Percentiles rank a stretch among this genome's conserved stretches.
phyloP scores from a whole-genome alignment of 2,329 filamentous ascomycete species.

The Venturia pyrina region DNA sequence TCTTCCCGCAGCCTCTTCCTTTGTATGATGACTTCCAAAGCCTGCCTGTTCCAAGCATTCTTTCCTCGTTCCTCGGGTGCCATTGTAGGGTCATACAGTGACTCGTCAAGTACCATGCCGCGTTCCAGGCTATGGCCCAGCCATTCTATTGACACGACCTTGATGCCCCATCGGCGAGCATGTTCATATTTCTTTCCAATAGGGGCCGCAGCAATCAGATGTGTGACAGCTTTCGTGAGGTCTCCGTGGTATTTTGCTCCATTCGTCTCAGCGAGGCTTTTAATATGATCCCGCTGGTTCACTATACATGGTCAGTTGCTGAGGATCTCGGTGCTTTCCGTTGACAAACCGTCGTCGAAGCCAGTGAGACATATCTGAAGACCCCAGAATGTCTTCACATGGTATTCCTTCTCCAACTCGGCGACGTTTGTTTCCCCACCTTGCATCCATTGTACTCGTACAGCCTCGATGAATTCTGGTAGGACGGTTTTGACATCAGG shows the following conservation, averaged over 20 bases:
- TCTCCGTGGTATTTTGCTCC: slow-evolving; percentile 84
- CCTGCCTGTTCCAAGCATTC: slow-evolving; percentile 20
- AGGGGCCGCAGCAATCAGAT: slow-evolving; percentile 70
- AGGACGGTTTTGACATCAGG: slow-evolving; percentile 77
- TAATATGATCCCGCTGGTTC: slow-evolving; percentile 55
- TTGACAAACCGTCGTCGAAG: slow-evolving; percentile 44
- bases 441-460: slow-evolving; percentile 69
- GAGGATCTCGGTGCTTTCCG: slow-evolving; percentile 28
- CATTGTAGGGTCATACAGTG: slow-evolving; percentile 61
- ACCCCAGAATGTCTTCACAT: slow-evolving; percentile 52
- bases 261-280: slow-evolving; percentile 55
- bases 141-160: slow-evolving; percentile 76
- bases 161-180: slow-evolving; percentile 72
- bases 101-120: slow-evolving; percentile 84
- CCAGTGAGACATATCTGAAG: slow-evolving; percentile 60
- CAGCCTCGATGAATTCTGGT: slow-evolving; percentile 73
- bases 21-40: background rate
- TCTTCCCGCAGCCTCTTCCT: slow-evolving; percentile 17
- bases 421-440: slow-evolving; percentile 66
- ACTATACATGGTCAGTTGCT: background rate
- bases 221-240: slow-evolving; percentile 77
- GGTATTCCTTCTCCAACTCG: slow-evolving; percentile 57
- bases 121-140: slow-evolving; percentile 70
- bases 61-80: slow-evolving; percentile 32
- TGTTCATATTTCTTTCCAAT: slow-evolving; percentile 85